These are phyloP conservation scores for Sarocladium brachiariae DNA, from an alignment of 2,329 filamentous ascomycete genomes.

Conservation along the genomic window DNA sequence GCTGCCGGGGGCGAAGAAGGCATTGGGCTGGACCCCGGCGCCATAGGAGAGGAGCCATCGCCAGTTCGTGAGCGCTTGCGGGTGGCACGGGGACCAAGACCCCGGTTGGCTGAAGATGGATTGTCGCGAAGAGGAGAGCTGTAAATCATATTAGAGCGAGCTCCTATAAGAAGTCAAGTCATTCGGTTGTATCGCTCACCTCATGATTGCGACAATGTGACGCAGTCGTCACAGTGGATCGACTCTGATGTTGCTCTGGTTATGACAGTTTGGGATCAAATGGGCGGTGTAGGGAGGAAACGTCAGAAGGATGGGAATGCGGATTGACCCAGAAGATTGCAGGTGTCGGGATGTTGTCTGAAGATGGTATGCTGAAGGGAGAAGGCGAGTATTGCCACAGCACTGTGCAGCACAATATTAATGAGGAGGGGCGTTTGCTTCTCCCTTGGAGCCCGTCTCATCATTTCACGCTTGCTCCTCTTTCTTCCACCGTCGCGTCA, in stretches of 20 bases:
- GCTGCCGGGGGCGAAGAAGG: slow-evolving; percentile 57
- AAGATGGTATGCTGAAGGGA: slow-evolving; percentile 1
- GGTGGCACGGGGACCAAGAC: slow-evolving; percentile 43
- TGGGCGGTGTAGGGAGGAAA: slow-evolving; percentile 7
- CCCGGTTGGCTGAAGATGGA: slow-evolving; percentile 78
- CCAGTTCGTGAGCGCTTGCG: slow-evolving; percentile 50
- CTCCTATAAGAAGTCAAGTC: neutral
- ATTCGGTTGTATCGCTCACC: slow-evolving; percentile 18
- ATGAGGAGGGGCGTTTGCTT: slow-evolving; percentile 5
- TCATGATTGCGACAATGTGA: slow-evolving; percentile 19
- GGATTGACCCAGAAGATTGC: neutral
- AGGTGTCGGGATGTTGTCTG: neutral
- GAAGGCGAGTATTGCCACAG: neutral
- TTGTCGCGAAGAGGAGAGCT: slow-evolving; percentile 79
- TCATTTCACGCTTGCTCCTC: slow-evolving; percentile 10
- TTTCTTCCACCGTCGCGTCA: slow-evolving; percentile 2
- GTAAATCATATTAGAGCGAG: slow-evolving; percentile 7
- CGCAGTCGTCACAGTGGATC: neutral
- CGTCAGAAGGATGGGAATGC: slow-evolving; percentile 5
- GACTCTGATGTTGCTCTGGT: neutral
- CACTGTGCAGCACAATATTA: neutral
- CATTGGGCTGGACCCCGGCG: slow-evolving; percentile 53
- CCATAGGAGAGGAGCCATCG: slow-evolving; percentile 46
- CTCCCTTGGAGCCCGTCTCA: slow-evolving; percentile 2
- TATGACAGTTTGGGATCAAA: neutral